Conservation (phyloP, 1,284 basidiomycete genomes). For the Mycena citricolor region DNA sequence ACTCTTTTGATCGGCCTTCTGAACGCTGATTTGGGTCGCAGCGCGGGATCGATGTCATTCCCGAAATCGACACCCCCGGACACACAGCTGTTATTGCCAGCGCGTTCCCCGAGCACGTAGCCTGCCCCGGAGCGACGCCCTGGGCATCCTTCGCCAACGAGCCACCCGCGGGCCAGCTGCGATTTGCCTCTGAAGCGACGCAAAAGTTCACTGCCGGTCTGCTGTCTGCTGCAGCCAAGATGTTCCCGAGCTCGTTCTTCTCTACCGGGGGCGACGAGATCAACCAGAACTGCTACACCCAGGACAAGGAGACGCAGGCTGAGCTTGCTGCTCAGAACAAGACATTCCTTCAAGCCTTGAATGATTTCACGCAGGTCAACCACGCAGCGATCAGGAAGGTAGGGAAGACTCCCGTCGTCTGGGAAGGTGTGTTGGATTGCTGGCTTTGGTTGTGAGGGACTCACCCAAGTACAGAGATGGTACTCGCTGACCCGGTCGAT, state of each 20-base stretch:
- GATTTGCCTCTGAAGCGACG: constrained; percentile 53
- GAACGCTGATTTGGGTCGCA: constrained; percentile 27
- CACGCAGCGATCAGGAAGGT: constrained; percentile 36
- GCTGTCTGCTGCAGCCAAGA: constrained; percentile 33
- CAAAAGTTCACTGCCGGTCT: constrained; percentile 47
- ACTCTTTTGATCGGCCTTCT: not conserved
- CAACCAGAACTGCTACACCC: constrained; percentile 64
- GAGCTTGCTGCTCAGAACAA: constrained; percentile 47
- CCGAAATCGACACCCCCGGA: constrained; percentile 78
- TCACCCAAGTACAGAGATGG: constrained; percentile 64
- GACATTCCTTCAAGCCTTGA: constrained; percentile 65
- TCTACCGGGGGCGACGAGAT: constrained; percentile 86
- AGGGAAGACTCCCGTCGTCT: constrained; percentile 46
- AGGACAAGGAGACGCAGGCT: constrained; percentile 58
- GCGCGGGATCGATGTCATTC: constrained; percentile 79
- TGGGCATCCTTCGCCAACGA: constrained; percentile 70
- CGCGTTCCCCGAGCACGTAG: constrained; percentile 71
- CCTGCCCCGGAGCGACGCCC: constrained; percentile 63
- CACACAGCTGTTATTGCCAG: constrained; percentile 72
- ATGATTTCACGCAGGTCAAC: constrained; percentile 53
- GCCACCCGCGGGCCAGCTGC: constrained; percentile 82
- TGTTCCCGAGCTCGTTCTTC: constrained; percentile 63
- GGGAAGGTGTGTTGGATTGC: constrained; percentile 36
- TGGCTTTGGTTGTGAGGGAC: constrained; percentile 4
- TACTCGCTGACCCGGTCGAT: constrained; percentile 60